These are phyloP conservation scores for Boletus speciosus DNA, from an alignment of 768 basidiomycete species.

Conservation along the genomic window DNA sequence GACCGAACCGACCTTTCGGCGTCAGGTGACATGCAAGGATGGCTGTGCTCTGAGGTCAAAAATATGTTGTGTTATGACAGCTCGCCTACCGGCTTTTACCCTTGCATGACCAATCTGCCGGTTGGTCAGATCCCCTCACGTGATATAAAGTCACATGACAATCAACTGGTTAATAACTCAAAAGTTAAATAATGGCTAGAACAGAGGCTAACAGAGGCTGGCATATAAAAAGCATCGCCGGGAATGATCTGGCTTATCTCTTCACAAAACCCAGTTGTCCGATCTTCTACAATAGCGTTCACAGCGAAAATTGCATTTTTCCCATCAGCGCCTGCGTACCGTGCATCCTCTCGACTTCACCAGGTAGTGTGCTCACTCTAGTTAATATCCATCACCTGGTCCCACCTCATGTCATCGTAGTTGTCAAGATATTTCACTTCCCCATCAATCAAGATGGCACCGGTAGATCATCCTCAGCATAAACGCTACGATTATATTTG, in stretches of 20 bases:
- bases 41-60: no score
- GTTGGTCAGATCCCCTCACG: background rate
- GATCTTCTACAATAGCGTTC: slow-evolving; percentile 2
- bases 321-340: background rate
- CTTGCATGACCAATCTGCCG: no score
- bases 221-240: slow-evolving; percentile 15
- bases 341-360: slow-evolving; percentile 20
- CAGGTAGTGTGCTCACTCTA: slow-evolving; percentile 20
- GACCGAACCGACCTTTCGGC: no score
- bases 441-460: slow-evolving; percentile 58
- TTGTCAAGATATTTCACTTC: slow-evolving; percentile 45
- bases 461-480: slow-evolving; percentile 57
- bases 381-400: slow-evolving; percentile 1
- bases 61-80: no score
- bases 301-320: slow-evolving; percentile 14
- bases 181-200: background rate
- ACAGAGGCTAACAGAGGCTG: slow-evolving; percentile 15
- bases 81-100: no score
- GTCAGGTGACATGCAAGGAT: no score
- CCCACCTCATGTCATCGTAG: slow-evolving; percentile 26
- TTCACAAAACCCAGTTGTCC: slow-evolving; percentile 9
- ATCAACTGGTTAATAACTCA: background rate
- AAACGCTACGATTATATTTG: slow-evolving; percentile 82
- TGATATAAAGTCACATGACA: slow-evolving; percentile 16
- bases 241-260: slow-evolving; percentile 13